Conservation (phyloP, 1,284 basidiomycete genomes). For the Ceratobasidium sp. region DNA sequence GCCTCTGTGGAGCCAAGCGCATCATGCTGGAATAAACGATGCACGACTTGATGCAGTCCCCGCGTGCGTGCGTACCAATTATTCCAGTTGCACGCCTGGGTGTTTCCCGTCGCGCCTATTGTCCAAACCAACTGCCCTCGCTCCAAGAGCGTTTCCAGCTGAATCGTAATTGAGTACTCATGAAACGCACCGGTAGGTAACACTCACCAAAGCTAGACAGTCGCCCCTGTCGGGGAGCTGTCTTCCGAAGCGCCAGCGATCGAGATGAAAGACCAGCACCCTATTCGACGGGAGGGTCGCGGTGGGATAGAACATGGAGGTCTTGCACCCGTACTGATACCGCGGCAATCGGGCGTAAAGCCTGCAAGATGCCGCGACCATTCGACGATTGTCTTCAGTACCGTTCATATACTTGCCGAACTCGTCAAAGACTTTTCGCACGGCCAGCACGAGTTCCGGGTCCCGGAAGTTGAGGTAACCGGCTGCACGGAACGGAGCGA, state of each 20-base stretch:
- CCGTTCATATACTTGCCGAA: background rate
- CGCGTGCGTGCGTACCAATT: conserved; percentile 4
- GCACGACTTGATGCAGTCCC: conserved; percentile 1
- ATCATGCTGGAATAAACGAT: background rate
- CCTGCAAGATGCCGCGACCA: background rate
- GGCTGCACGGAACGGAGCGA: background rate
- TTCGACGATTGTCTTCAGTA: background rate
- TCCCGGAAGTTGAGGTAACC: background rate
- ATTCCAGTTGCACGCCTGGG: background rate
- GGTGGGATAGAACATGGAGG: background rate
- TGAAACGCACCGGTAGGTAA: background rate
- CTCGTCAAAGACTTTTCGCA: background rate
- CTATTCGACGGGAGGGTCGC: background rate
- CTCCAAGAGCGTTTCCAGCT: background rate
- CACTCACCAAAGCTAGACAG: background rate
- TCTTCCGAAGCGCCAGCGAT: background rate
- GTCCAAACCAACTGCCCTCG: conserved; percentile 5
- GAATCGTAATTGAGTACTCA: background rate
- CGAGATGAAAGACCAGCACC: background rate
- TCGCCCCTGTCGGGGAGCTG: background rate
- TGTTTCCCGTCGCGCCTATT: background rate
- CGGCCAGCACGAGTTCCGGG: background rate
- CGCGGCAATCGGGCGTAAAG: background rate
- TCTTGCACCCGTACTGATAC: background rate
- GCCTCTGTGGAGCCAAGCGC: background rate